phyloP scores from a whole-genome alignment of 2,329 filamentous ascomycete genomes.

The Herpotrichia juniperi region DNA sequence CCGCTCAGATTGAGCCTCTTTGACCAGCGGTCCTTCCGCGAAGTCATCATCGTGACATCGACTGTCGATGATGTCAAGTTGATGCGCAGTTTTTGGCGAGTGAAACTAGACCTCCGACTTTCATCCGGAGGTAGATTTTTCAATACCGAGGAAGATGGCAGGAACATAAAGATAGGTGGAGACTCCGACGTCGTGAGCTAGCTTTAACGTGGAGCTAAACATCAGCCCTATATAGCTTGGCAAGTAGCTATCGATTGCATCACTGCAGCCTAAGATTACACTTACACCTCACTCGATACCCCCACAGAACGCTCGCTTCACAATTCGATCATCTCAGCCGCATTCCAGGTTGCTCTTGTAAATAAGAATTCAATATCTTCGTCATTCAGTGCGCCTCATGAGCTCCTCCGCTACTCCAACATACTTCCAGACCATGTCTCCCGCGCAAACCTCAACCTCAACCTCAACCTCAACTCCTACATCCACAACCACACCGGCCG shows the following conservation, averaged over 20 bases:
- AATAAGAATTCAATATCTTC: not conserved
- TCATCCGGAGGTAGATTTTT: too few species aligned
- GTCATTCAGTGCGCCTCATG: conserved; percentile 15
- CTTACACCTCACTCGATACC: not conserved
- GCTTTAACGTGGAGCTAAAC: too few species aligned
- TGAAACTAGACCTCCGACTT: too few species aligned
- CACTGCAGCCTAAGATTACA: conserved; percentile 2
- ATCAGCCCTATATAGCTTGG: conserved; percentile 20
- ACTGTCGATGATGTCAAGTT: too few species aligned
- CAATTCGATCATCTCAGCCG: not conserved
- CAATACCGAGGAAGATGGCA: too few species aligned
- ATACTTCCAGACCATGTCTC: conserved; percentile 47
- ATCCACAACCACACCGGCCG: conserved; percentile 6
- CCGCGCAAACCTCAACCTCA: conserved; percentile 16
- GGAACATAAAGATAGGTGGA: too few species aligned
- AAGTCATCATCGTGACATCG: too few species aligned
- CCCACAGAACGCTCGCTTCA: not conserved
- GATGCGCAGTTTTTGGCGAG: too few species aligned
- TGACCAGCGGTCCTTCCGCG: too few species aligned
- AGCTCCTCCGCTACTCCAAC: conserved; percentile 28
- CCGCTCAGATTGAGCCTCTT: too few species aligned
- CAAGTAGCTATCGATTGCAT: conserved; percentile 11
- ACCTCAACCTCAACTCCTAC: conserved; percentile 14
- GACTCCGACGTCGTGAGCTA: too few species aligned
- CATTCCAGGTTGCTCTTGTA: not conserved